Base-by-base conservation (phyloP, 192 early-diverging fungal genomes). In the Backusella macrospora region DNA sequence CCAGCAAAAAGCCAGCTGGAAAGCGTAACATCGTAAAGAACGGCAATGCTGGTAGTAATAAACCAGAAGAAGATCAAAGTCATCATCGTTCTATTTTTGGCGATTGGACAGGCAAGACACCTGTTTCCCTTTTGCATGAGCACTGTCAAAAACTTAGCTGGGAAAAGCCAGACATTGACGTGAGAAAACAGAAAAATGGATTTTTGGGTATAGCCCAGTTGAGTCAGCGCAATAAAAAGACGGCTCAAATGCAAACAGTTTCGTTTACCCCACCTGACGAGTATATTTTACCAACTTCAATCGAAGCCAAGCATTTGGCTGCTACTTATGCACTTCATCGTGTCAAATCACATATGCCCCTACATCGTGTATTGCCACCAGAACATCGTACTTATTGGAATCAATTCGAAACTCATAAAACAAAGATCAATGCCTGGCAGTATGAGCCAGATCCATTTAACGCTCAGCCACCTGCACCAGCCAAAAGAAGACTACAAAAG, bases 101-200 rank as follows among this genome's bases (percentile, higher is more conserved):
- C 29, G 87, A 86, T 34, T 94, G 93, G 95, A 96, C 93, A 0
- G 95, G 95, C 47, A 97, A 97, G 70, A 93, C 92, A 0, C 94
- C 95, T 0, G 84, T 89, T 4, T 86, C 87, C 4, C 78, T 95
- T 4, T 82, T 97, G 3, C 85, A 94, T 77, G 95, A 95, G 72
- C 89, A 90, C 64, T 90, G 90, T 77, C 95, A 92, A 66, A 90
- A 88, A 72, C 76, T 81, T 16, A 87, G 80, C 21, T 95, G 93
- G 95, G 83, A 89, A 55, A 90, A 93, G 45, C 88, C 92, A 0
- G 71, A 82, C 4, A 92, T 88, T 76, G 90, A 90, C 49, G 84
- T 88, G 72, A 78, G 65, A 47, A 67, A 66, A 5, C 74, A 52
- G 1, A 76, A 76, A 29, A 64, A 79, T 39, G 83, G 86, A 26